A percentile compares a stretch with the other conserved stretches of the same genome.
Evolutionary conservation across 371 early-diverging fungal species (phyloP).

Genomic region (Blakeslea trispora): DNA sequence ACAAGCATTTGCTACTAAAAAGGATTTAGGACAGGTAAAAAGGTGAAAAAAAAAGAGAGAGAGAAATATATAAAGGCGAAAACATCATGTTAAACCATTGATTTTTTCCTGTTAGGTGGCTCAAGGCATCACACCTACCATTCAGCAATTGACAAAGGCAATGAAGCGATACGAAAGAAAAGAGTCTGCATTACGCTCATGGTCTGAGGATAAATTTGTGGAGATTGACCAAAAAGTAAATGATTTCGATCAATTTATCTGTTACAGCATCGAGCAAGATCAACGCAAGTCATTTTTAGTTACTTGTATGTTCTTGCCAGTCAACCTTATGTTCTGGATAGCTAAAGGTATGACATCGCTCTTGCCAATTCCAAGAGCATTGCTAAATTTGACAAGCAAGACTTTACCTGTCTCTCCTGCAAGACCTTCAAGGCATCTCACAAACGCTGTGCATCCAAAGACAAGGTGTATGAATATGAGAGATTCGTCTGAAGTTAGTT

Average conservation of each 20-base stretch:
- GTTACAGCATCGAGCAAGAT: conserved; percentile 62
- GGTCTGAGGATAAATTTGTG: conserved; percentile 59
- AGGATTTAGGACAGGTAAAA: conserved; percentile 61
- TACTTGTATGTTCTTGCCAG: conserved; percentile 42
- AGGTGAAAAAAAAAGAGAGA: too few relatives aligned
- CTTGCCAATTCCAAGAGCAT: conserved; percentile 28
- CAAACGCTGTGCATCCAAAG: conserved; percentile 7
- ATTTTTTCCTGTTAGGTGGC: conserved; percentile 44
- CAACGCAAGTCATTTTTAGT: conserved; percentile 30
- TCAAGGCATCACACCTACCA: conserved; percentile 34
- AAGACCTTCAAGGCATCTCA: conserved; percentile 15
- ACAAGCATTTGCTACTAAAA: conserved; percentile 67
- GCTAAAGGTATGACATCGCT: conserved; percentile 35
- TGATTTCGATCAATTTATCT: conserved; percentile 58
- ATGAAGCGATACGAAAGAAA: conserved; percentile 63
- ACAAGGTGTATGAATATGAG: neutral
- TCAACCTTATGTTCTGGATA: conserved; percentile 44
- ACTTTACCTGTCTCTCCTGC: neutral
- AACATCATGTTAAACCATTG: too few relatives aligned
- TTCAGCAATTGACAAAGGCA: conserved; percentile 56
- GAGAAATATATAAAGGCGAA: too few relatives aligned
- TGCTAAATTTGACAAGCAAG: conserved; percentile 5
- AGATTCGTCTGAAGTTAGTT: conserved; percentile 14
- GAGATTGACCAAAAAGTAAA: conserved; percentile 56
- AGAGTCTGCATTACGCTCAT: conserved; percentile 52